Conservation (phyloP, 257 asterid genomes). For the Leptodermis oblonga region DNA sequence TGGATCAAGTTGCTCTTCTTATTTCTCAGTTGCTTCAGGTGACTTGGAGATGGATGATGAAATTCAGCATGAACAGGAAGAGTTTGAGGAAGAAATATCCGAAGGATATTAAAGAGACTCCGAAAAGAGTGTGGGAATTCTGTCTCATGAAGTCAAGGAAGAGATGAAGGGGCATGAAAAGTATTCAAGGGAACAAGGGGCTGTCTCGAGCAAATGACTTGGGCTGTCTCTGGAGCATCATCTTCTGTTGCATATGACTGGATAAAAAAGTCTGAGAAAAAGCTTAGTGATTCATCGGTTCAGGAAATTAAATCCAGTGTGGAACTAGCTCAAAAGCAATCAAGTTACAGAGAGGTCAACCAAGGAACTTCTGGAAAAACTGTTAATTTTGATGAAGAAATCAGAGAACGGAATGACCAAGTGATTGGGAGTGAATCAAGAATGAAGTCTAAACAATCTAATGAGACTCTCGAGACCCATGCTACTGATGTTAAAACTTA, state of each 20-base stretch:
- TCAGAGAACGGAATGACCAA: constrained; percentile 33
- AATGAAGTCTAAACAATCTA: constrained; percentile 52
- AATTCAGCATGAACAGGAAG: constrained; percentile 41
- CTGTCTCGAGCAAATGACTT: constrained; percentile 33
- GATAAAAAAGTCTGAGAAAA: constrained; percentile 88
- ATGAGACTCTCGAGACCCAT: constrained; percentile 30
- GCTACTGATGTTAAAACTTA: constrained; percentile 28
- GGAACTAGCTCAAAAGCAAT: constrained; percentile 34
- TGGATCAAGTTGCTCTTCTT: constrained; percentile 77
- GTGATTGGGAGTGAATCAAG: constrained; percentile 41
- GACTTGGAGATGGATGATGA: constrained; percentile 51
- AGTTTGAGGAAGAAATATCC: constrained; percentile 27
- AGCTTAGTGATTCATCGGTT: constrained; percentile 54
- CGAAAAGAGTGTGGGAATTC: constrained; percentile 31
- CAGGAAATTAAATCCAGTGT: constrained; percentile 41
- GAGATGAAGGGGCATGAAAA: constrained; percentile 30
- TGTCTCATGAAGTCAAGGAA: constrained; percentile 24
- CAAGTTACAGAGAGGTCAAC: too few species aligned
- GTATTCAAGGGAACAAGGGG: constrained; percentile 37
- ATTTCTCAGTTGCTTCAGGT: constrained; percentile 67
- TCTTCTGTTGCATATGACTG: constrained; percentile 43
- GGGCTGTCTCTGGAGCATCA: constrained; percentile 31
- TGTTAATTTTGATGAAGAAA: constrained; percentile 31
- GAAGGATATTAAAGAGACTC: constrained; percentile 31
- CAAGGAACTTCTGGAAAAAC: constrained; percentile 31